Conservation (phyloP, 2,329 filamentous ascomycete genomes). For the Fusarium devonianum region DNA sequence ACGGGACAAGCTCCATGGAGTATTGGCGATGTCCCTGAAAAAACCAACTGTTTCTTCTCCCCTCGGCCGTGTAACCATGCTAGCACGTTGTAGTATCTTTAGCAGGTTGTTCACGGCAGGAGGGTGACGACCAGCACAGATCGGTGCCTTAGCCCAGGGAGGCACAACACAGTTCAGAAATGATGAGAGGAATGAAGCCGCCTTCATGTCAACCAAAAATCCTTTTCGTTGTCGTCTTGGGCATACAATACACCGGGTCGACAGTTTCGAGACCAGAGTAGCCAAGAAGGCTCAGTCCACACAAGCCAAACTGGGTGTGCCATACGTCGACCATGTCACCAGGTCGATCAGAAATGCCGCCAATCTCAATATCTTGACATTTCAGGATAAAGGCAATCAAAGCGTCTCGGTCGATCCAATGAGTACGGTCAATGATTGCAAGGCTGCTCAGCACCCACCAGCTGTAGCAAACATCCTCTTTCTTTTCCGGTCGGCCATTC, state of each 20-base stretch:
- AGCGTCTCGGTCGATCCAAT: constrained; percentile 91
- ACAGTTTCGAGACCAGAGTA: constrained; percentile 80
- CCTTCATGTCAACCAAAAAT: constrained; percentile 53
- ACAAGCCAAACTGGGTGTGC: constrained; percentile 89
- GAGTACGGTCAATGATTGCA: constrained; percentile 83
- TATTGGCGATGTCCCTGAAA: constrained; percentile 40
- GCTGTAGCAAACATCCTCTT: constrained; percentile 97
- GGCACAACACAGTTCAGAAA: neutral
- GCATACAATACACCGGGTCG: constrained; percentile 88
- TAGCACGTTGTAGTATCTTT: constrained; percentile 56
- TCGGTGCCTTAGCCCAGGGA: neutral
- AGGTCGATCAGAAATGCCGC: constrained; percentile 88
- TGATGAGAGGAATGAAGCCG: neutral
- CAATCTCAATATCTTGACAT: constrained; percentile 85
- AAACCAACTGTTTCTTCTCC: constrained; percentile 55
- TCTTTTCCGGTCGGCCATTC: constrained; percentile 93
- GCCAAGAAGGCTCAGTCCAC: constrained; percentile 83
- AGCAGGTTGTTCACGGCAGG: constrained; percentile 75
- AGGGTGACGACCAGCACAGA: constrained; percentile 50
- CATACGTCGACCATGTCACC: constrained; percentile 97
- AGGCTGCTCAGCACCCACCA: constrained; percentile 98
- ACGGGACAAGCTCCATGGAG: constrained; percentile 39
- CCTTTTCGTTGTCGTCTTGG: constrained; percentile 69
- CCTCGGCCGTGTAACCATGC: constrained; percentile 75
- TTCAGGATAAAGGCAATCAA: constrained; percentile 82